A percentile compares a stretch with the other conserved stretches of the same genome.
Evolutionary conservation across 2,329 filamentous ascomycete genomes (phyloP).

Genomic region (Salinomyces thailandicus): DNA sequence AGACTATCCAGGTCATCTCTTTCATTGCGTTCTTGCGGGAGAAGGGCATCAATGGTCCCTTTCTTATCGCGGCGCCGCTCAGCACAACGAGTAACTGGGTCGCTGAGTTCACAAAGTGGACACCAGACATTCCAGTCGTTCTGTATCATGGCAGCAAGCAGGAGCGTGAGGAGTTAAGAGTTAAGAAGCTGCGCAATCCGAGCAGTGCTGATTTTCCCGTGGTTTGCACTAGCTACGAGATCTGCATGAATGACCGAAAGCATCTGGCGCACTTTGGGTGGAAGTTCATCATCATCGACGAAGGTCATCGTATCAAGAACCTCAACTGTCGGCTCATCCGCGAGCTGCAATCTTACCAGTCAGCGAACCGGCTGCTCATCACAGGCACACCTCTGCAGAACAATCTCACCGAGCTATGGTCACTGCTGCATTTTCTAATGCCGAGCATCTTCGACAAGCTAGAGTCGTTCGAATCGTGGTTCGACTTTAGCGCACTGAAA

Average conservation of each 20-base stretch:
- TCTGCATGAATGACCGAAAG: conserved; percentile 81
- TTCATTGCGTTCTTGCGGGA: conserved; percentile 80
- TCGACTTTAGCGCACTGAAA: conserved; percentile 86
- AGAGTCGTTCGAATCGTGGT: conserved; percentile 90
- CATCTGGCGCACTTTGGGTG: conserved; percentile 75
- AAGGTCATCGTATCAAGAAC: conserved; percentile 96
- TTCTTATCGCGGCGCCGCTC: conserved; percentile 79
- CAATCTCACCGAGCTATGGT: conserved; percentile 91
- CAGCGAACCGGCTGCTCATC: conserved; percentile 81
- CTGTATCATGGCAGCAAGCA: conserved; percentile 81
- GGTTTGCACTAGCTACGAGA: conserved; percentile 91
- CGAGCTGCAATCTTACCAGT: conserved; percentile 77
- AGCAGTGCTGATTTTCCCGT: conserved; percentile 69
- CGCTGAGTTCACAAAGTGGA: conserved; percentile 85
- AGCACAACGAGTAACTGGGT: conserved; percentile 95
- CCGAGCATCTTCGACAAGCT: conserved; percentile 89
- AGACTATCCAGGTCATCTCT: conserved; percentile 84
- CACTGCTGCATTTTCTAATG: conserved; percentile 81
- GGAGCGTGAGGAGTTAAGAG: conserved; percentile 66
- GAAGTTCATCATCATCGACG: conserved; percentile 97
- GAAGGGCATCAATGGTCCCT: conserved; percentile 77
- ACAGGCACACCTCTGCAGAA: conserved; percentile 94
- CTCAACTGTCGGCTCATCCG: conserved; percentile 86
- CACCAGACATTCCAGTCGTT: conserved; percentile 74
- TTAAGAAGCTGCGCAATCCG: conserved; percentile 59